These are phyloP conservation scores for Aspergillus egyptiacus DNA, from an alignment of 495 filamentous ascomycete genomes.

Conservation along the genomic window DNA sequence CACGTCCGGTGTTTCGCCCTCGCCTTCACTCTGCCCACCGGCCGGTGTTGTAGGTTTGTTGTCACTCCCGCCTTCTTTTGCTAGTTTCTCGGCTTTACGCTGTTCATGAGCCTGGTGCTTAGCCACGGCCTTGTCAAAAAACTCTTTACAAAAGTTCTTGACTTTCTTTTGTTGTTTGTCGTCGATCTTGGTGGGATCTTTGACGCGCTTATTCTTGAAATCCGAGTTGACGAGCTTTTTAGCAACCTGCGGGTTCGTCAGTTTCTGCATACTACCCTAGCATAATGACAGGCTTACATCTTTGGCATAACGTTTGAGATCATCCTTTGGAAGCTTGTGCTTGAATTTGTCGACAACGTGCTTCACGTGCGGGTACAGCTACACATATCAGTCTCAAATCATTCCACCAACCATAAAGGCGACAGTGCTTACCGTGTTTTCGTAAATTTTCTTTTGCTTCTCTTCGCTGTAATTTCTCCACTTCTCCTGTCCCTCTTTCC, in stretches of 20 bases:
- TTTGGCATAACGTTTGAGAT: constrained; percentile 81
- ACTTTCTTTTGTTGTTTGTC: constrained; percentile 74
- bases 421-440: constrained; percentile 66
- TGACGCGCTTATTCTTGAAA: constrained; percentile 78
- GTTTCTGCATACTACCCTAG: constrained; percentile 1
- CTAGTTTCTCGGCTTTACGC: constrained; percentile 49
- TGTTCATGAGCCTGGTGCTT: constrained; percentile 68
- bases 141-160: constrained; percentile 73
- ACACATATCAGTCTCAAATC: background rate
- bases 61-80: constrained; percentile 22
- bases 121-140: constrained; percentile 73
- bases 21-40: constrained; percentile 23
- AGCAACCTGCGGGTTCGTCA: constrained; percentile 42
- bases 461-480: constrained; percentile 75
- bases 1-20: constrained; percentile 30
- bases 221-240: constrained; percentile 86
- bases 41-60: constrained; percentile 20
- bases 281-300: constrained; percentile 47
- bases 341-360: constrained; percentile 80
- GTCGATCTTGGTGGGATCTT: constrained; percentile 75
- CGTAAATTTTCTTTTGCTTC: constrained; percentile 88
- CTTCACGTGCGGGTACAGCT: constrained; percentile 81
- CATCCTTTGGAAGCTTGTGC: constrained; percentile 75
- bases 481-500: constrained; percentile 62
- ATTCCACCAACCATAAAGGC: background rate